A percentile compares a stretch with the other conserved stretches of the same genome.
Conservation (phyloP, 768 basidiomycete species). For the Zangia roseola region DNA sequence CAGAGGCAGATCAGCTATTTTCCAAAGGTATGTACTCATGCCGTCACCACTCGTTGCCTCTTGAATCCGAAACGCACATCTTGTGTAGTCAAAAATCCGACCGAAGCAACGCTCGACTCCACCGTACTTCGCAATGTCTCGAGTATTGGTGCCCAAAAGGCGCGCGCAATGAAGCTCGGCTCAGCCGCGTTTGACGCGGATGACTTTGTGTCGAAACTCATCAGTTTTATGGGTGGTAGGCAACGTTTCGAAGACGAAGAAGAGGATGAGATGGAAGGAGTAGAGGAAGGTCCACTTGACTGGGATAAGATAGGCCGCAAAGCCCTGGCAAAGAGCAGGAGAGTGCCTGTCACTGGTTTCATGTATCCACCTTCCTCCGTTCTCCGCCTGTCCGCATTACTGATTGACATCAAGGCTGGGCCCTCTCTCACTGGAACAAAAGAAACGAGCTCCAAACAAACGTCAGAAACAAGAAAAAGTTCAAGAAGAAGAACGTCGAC, state of each 20-base stretch:
- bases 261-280: constrained; percentile 53
- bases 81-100: constrained; percentile 68
- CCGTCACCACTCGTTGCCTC: constrained; percentile 1
- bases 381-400: neutral
- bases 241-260: constrained; percentile 46
- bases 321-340: constrained; percentile 74
- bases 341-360: constrained; percentile 81
- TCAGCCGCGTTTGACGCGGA: constrained; percentile 89
- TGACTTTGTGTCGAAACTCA: constrained; percentile 78
- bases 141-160: constrained; percentile 79
- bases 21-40: constrained; percentile 46
- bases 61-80: neutral
- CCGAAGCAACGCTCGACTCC: constrained; percentile 91
- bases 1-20: constrained; percentile 61
- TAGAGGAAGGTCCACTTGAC: constrained; percentile 53
- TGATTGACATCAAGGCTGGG: constrained; percentile 68
- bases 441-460: constrained; percentile 60
- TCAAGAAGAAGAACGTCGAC: constrained; percentile 63
- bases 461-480: constrained; percentile 72
- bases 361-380: constrained; percentile 56
- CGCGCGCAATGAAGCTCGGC: constrained; percentile 88
- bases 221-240: constrained; percentile 74
- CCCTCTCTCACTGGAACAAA: constrained; percentile 83
- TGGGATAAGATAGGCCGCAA: constrained; percentile 89
- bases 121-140: constrained; percentile 74